Base-by-base conservation (phyloP, 2,329 filamentous ascomycete genomes). In the Escovopsis sp. region DNA sequence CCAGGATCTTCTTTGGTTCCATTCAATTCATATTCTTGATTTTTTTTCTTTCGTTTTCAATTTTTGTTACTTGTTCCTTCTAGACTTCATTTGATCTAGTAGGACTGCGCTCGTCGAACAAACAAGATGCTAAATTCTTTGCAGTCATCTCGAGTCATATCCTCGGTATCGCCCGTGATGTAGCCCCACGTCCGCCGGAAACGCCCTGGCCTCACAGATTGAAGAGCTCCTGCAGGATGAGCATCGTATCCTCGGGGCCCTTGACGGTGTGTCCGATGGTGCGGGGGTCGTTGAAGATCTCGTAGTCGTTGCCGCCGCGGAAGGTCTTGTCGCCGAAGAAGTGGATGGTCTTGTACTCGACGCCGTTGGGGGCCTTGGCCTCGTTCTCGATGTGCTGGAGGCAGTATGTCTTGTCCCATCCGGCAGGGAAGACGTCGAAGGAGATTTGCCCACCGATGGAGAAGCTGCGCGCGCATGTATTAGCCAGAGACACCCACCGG, bases 331-430 rank as follows among this genome's bases (percentile, higher is more conserved):
- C 91, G 51, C 91, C 91, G 56, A 96, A 98, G 75, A 96, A 96
- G 71, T 96, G 91, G 53, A 96, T 82, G 37, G 76, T 89, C 52
- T 77, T 85, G 71, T 89, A 96, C 23, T 79, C 67, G 49, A 93
- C 69, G 48, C 82, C 80, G 55, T 76, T 80, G 35, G 73, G 69
- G 60, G 73, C 70, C 66, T 73, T 67, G 49, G 82, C 80, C 62
- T 95, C 88, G 49, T 73, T 73, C 67, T 91, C 85, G 48, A 96
- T 70, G 64, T 95, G 88, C 54, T 76, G 70, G 52, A 96, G 72
- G 68, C 88, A 95, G 73, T 94, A 98, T 9, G 85, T 94, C 79
- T 96, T 98, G 69, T 98, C 91, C 91, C 91, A 98, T 57, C 91
- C 91, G 3, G 70, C 76, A 49, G 91, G 91, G 74, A 98, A 98